Percentiles rank a stretch among this genome's conserved stretches.
Conservation (phyloP, 768 basidiomycete genomes). For the Leucosporidium scottii region DNA sequence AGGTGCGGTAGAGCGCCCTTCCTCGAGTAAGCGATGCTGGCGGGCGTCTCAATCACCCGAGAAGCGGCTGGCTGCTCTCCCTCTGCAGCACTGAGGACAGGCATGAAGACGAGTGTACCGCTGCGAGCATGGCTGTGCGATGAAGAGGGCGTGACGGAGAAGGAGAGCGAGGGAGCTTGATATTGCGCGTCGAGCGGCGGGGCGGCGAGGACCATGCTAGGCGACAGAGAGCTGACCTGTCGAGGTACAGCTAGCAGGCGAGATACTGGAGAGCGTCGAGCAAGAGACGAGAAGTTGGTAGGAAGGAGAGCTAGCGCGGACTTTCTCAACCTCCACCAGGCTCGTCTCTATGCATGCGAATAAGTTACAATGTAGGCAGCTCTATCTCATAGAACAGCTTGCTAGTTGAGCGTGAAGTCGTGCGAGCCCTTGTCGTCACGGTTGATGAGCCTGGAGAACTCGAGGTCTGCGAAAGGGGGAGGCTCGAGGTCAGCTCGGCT, state of each 20-base stretch:
- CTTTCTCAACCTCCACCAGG: no score
- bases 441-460: slow-evolving; percentile 32
- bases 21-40: neutral
- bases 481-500: no score
- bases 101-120: neutral
- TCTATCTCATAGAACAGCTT: neutral
- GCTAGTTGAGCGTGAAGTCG: neutral
- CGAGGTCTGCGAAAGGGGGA: slow-evolving; percentile 16
- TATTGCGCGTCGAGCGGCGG: neutral
- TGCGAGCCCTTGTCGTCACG: slow-evolving; percentile 18
- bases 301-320: no score
- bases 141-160: neutral
- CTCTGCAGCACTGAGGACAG: neutral
- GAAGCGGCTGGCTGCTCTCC: neutral
- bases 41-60: neutral
- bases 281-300: no score
- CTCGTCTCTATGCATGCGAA: no score
- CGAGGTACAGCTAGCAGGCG: no score
- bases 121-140: neutral
- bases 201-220: neutral
- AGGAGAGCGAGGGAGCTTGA: neutral
- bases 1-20: neutral
- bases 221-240: neutral
- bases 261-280: no score
- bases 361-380: neutral